phyloP scores from a whole-genome alignment of 495 filamentous ascomycete species.

The Penicillium bovifimosum region DNA sequence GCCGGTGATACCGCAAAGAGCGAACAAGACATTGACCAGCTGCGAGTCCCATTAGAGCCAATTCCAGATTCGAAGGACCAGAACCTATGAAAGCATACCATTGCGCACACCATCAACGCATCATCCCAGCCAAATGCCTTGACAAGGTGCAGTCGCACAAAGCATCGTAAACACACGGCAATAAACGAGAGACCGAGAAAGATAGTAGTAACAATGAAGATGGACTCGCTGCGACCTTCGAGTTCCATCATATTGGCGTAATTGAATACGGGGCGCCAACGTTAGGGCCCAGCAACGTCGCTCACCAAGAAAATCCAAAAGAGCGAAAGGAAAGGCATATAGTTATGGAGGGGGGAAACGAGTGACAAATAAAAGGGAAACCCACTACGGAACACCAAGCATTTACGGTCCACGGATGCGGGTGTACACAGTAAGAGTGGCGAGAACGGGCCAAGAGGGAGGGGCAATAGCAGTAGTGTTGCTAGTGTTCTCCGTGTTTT shows the following conservation, averaged over 20 bases:
- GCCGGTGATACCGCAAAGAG: conserved; percentile 35
- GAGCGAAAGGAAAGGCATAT: background rate
- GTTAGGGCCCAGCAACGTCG: conserved; percentile 8
- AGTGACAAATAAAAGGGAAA: conserved; percentile 1
- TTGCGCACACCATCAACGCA: conserved; percentile 37
- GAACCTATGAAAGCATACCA: conserved; percentile 21
- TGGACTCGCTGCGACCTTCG: conserved; percentile 33
- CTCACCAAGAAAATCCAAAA: conserved; percentile 2
- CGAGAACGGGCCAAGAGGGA: conserved; percentile 11
- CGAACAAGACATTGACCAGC: conserved; percentile 33
- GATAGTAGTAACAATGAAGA: conserved; percentile 36
- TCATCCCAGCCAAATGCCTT: conserved; percentile 45
- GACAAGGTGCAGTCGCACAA: conserved; percentile 36
- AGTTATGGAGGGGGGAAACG: conserved; percentile 3
- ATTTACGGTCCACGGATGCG: conserved; percentile 6
- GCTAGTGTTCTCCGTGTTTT: conserved; percentile 10
- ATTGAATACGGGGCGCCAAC: conserved; percentile 4
- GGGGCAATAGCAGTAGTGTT: background rate
- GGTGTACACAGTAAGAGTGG: conserved; percentile 14
- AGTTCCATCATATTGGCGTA: conserved; percentile 28
- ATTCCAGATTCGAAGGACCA: background rate
- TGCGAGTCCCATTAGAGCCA: background rate
- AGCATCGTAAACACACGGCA: conserved; percentile 36
- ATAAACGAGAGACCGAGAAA: conserved; percentile 37
- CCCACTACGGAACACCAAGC: conserved; percentile 10